These are phyloP conservation scores for Lactarius akahatsu DNA, from an alignment of 768 basidiomycete genomes.

Conservation along the genomic window DNA sequence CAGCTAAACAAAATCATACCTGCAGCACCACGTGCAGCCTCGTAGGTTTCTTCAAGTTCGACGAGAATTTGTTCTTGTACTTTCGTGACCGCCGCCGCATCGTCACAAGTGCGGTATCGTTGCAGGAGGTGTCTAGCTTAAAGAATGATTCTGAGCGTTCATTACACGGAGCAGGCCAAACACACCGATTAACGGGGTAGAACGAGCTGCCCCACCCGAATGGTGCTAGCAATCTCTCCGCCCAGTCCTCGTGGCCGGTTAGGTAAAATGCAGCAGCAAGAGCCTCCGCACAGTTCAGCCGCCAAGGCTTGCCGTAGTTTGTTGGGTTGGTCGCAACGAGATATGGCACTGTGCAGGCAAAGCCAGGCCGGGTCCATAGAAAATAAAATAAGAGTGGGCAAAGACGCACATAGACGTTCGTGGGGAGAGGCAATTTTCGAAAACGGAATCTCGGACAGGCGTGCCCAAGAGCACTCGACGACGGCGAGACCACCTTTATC, in stretches of 20 bases:
- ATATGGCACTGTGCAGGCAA: conserved; percentile 71
- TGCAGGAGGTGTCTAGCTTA: conserved; percentile 46
- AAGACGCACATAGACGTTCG: conserved; percentile 77
- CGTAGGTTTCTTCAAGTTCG: conserved; percentile 64
- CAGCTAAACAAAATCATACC: conserved; percentile 39
- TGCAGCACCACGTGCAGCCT: conserved; percentile 52
- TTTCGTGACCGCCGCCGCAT: conserved; percentile 53
- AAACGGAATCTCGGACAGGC: conserved; percentile 93
- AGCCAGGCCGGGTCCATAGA: neutral
- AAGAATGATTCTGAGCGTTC: neutral
- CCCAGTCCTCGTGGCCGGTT: conserved; percentile 80
- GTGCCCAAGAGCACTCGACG: conserved; percentile 99
- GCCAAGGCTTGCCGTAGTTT: conserved; percentile 98
- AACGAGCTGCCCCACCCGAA: conserved; percentile 95
- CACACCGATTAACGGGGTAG: conserved; percentile 78
- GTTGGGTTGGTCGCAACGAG: conserved; percentile 94
- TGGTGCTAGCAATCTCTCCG: conserved; percentile 69
- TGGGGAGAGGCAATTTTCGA: conserved; percentile 90
- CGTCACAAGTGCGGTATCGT: conserved; percentile 70
- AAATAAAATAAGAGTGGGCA: neutral
- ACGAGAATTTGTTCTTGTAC: conserved; percentile 69
- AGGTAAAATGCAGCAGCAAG: conserved; percentile 95
- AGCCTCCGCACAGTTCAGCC: conserved; percentile 91
- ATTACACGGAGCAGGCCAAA: conserved; percentile 12
- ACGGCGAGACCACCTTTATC: conserved; percentile 79